Percentiles rank a stretch among this genome's conserved stretches.
Conservation (phyloP, 2,329 filamentous ascomycete species). For the Cladobotryum mycophilum region DNA sequence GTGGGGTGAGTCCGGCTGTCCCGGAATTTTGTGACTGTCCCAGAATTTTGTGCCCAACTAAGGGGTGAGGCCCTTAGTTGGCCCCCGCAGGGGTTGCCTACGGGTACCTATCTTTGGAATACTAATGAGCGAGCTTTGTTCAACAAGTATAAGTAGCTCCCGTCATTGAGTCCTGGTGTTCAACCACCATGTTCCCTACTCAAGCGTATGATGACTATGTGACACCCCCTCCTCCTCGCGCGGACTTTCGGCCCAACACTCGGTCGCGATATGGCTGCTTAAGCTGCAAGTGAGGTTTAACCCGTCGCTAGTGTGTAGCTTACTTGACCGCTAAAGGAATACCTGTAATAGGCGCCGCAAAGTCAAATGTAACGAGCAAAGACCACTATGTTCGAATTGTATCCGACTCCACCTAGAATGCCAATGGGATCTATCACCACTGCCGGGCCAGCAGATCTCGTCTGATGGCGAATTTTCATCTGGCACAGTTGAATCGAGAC, state of each 20-base stretch:
- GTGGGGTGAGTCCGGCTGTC: too few species aligned
- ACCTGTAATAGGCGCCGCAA: constrained; percentile 7
- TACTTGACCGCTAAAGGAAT: neutral
- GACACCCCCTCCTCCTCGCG: neutral
- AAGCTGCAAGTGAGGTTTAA: constrained; percentile 8
- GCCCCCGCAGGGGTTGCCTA: too few species aligned
- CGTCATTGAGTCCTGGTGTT: too few species aligned
- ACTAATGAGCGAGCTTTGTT: too few species aligned
- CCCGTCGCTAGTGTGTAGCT: too few species aligned
- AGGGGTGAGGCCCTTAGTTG: too few species aligned
- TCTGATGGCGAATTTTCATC: constrained; percentile 19
- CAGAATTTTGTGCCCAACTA: too few species aligned
- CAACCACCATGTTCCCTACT: neutral
- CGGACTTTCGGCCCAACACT: neutral
- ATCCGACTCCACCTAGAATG: constrained; percentile 46
- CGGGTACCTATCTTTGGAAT: too few species aligned
- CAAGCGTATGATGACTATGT: neutral
- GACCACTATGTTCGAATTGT: constrained; percentile 45
- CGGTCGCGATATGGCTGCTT: constrained; percentile 7
- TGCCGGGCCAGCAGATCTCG: constrained; percentile 13
- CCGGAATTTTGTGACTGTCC: too few species aligned
- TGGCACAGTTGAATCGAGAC: constrained; percentile 19
- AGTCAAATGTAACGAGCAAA: constrained; percentile 35
- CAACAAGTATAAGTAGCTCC: too few species aligned
- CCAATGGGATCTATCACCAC: constrained; percentile 31